These are phyloP conservation scores for Coccinonectria pachysandricola DNA, from an alignment of 2,329 filamentous ascomycete species.

Conservation along the genomic window DNA sequence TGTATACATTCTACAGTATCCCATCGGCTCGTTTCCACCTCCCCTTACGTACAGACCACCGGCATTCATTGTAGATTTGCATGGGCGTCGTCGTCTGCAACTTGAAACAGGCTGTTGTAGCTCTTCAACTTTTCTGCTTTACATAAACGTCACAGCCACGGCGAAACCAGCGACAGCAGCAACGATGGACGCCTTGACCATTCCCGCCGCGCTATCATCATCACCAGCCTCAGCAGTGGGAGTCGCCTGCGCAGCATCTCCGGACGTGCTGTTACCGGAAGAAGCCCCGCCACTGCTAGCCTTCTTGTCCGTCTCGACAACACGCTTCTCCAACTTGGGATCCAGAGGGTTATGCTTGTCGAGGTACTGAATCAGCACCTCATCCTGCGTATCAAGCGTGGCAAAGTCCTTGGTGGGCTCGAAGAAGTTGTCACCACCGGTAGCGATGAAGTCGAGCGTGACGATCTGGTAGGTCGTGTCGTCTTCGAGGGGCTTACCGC, in stretches of 20 bases:
- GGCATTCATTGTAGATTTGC: no score
- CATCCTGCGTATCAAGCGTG: constrained; percentile 41
- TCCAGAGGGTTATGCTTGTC: constrained; percentile 36
- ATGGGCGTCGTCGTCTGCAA: no score
- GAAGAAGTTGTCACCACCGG: constrained; percentile 54
- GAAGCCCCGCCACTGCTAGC: not conserved
- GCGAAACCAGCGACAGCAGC: constrained; percentile 6
- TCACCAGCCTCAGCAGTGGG: not conserved
- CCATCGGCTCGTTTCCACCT: no score
- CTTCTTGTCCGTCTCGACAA: constrained; percentile 14
- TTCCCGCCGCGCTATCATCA: constrained; percentile 5
- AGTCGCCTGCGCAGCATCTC: not conserved
- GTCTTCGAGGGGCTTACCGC: constrained; percentile 35
- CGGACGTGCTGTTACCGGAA: not conserved
- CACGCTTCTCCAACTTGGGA: constrained; percentile 35
- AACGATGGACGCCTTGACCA: constrained; percentile 4
- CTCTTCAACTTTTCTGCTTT: constrained; percentile 4
- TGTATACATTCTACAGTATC: no score
- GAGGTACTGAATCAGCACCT: constrained; percentile 43
- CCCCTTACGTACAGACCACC: no score
- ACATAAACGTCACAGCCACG: constrained; percentile 10
- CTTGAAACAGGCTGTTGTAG: no score
- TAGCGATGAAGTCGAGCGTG: constrained; percentile 53
- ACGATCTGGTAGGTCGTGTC: constrained; percentile 43
- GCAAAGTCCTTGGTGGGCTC: constrained; percentile 26